Evolutionary conservation across 306 rosid genomes (phyloP).

Genomic region (Fragaria ananassa): DNA sequence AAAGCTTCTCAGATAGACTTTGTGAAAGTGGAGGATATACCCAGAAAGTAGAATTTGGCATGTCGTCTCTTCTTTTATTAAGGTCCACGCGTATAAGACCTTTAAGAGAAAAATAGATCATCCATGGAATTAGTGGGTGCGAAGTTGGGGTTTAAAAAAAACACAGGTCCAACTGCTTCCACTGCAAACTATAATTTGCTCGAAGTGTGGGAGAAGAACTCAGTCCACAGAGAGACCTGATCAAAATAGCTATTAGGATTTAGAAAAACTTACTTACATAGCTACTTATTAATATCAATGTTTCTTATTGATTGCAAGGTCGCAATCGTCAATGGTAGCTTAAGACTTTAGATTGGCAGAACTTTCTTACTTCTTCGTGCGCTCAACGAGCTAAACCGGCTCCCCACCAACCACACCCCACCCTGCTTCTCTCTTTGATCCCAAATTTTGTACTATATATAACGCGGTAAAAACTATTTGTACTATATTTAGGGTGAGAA

Average conservation of each 20-base stretch:
- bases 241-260: neutral
- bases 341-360: slow-evolving; percentile 28
- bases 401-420: slow-evolving; percentile 65
- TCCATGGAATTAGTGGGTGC: neutral
- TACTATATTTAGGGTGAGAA: neutral
- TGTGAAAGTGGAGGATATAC: slow-evolving; percentile 34
- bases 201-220: slow-evolving; percentile 41
- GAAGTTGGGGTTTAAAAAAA: slow-evolving; percentile 8
- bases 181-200: slow-evolving; percentile 47
- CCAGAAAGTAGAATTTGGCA: slow-evolving; percentile 21
- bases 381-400: slow-evolving; percentile 61
- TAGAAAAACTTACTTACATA: neutral
- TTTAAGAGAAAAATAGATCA: slow-evolving; percentile 14
- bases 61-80: slow-evolving; percentile 25
- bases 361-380: slow-evolving; percentile 34
- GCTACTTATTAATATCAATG: neutral
- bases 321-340: slow-evolving; percentile 35
- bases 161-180: slow-evolving; percentile 69
- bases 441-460: neutral
- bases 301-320: neutral
- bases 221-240: slow-evolving; percentile 8
- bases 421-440: slow-evolving; percentile 7
- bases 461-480: no score
- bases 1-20: neutral
- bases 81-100: slow-evolving; percentile 80